Evolutionary conservation across 179 eudicot genomes (phyloP).

Genomic region (Patellifolia procumbens): DNA sequence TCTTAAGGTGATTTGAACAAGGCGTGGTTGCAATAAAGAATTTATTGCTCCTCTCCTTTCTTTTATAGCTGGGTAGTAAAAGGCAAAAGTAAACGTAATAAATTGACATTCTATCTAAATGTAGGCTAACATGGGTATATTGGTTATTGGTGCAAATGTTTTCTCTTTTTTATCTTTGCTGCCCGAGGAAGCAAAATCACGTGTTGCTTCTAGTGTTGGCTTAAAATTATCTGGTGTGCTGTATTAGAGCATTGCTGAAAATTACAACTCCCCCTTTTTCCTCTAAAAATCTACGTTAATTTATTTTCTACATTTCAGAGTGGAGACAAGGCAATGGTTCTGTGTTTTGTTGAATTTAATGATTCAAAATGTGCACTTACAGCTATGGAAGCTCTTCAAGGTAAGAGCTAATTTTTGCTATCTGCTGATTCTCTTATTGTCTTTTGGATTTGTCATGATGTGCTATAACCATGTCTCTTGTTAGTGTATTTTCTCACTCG

Average conservation of each 20-base stretch:
- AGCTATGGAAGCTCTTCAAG: slow-evolving; percentile 96
- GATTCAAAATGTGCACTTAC: slow-evolving; percentile 85
- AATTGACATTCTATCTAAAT: not conserved
- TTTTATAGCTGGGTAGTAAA: not conserved
- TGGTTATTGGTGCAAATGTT: not conserved
- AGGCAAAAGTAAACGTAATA: not conserved
- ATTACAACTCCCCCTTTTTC: no score
- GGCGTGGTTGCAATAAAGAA: not conserved
- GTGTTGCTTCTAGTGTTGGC: not conserved
- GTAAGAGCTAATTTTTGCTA: slow-evolving; percentile 32
- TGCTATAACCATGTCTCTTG: not conserved
- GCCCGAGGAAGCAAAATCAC: not conserved
- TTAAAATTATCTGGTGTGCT: not conserved
- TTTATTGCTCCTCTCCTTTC: not conserved
- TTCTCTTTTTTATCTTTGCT: not conserved
- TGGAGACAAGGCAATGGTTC: slow-evolving; percentile 85
- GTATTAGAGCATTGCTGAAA: not conserved
- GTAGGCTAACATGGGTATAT: not conserved
- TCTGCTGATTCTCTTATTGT: not conserved
- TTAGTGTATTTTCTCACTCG: not conserved
- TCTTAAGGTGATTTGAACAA: not conserved
- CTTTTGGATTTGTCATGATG: not conserved
- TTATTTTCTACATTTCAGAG: slow-evolving; percentile 44
- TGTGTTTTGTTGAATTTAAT: slow-evolving; percentile 85
- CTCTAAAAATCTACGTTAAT: not conserved